Percentiles rank a stretch among this genome's conserved stretches.
These are phyloP conservation scores for Metschnikowia lachancei DNA, from an alignment of 805 yeast genomes.

Conservation along the genomic window DNA sequence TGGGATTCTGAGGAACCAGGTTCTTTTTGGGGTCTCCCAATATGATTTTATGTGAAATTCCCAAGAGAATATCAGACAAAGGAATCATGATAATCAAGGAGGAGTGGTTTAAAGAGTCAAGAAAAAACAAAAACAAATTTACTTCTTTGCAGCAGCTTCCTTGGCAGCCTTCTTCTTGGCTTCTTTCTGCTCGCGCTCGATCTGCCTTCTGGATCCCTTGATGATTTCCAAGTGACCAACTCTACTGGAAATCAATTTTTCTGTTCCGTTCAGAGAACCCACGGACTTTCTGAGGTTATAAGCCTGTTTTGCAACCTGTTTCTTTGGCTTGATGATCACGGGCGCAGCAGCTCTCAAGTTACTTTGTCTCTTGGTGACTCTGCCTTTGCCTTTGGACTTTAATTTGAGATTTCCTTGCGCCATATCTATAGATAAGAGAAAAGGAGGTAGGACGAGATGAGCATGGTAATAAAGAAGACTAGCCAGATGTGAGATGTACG, in stretches of 20 bases:
- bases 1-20: background rate
- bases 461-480: background rate
- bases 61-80: constrained; percentile 6
- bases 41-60: constrained; percentile 11
- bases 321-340: constrained; percentile 64
- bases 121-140: background rate
- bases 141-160: constrained; percentile 16
- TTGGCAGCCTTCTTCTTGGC: constrained; percentile 22
- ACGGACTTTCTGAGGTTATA: constrained; percentile 54
- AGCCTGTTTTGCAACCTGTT: constrained; percentile 45
- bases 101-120: background rate
- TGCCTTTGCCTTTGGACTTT: constrained; percentile 44
- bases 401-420: constrained; percentile 73
- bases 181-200: constrained; percentile 60
- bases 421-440: constrained; percentile 38
- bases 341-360: constrained; percentile 74
- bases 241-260: constrained; percentile 78
- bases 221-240: constrained; percentile 92
- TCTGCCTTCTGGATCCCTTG: constrained; percentile 83
- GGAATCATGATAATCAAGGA: constrained; percentile 3
- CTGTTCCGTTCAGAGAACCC: constrained; percentile 48
- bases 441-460: constrained; percentile 3
- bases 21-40: background rate
- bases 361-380: constrained; percentile 62
- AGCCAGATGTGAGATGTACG: background rate